These are phyloP conservation scores for Diaporthe batatas DNA, from an alignment of 2,329 filamentous ascomycete species.

Conservation along the genomic window DNA sequence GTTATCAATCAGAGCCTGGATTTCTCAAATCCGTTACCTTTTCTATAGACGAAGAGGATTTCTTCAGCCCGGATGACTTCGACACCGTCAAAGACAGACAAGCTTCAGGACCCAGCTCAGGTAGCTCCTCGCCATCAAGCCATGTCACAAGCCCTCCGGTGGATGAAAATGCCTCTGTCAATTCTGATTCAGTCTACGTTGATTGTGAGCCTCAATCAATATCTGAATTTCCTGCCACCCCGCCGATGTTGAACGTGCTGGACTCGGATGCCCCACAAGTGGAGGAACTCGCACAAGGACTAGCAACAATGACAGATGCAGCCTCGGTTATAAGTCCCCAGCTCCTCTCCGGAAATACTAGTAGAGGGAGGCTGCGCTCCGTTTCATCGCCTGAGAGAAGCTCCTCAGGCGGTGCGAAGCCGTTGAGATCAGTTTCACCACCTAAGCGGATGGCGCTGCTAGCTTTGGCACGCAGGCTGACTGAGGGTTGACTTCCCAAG, in stretches of 20 bases:
- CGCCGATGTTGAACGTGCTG: background rate
- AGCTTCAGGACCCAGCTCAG: conserved; percentile 5
- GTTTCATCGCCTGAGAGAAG: background rate
- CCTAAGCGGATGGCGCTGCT: background rate
- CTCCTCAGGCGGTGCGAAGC: background rate
- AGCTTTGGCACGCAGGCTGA: too few relatives aligned
- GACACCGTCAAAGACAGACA: background rate
- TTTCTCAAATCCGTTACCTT: background rate
- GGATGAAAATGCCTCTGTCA: background rate
- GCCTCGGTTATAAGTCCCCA: background rate
- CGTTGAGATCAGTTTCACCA: background rate
- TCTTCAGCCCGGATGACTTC: background rate
- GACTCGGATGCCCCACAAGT: background rate
- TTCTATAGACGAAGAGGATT: background rate
- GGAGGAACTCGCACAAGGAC: background rate
- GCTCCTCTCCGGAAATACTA: background rate
- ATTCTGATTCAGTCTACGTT: background rate
- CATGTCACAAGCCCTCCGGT: background rate
- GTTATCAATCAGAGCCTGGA: background rate
- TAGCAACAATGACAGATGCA: background rate
- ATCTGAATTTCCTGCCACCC: background rate
- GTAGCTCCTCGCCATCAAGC: conserved; percentile 1
- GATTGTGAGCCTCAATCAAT: background rate
- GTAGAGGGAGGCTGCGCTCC: background rate
- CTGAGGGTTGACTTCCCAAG: too few relatives aligned